phyloP scores from a whole-genome alignment of 2,329 filamentous ascomycete genomes.

The Raffaelea arxii region DNA sequence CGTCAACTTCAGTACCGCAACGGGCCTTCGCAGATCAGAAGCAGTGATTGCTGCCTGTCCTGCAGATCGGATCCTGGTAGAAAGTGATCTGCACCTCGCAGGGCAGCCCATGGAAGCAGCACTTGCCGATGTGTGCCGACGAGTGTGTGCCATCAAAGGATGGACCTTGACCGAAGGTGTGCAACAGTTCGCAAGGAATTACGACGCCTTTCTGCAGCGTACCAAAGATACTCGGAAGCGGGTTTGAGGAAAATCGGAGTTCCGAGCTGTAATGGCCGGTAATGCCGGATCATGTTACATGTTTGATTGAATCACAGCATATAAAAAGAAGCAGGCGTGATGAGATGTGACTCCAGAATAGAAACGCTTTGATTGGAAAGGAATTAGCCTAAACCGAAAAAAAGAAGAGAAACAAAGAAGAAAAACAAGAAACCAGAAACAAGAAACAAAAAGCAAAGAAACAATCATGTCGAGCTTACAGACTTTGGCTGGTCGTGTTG shows the following conservation, averaged over 20 bases:
- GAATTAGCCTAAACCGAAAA: too few relatives aligned
- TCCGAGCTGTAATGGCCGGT: too few relatives aligned
- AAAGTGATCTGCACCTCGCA: constrained; percentile 82
- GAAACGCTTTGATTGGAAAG: too few relatives aligned
- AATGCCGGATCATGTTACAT: too few relatives aligned
- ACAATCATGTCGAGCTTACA: too few relatives aligned
- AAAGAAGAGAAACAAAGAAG: too few relatives aligned
- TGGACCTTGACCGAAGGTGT: constrained; percentile 71
- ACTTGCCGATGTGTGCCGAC: constrained; percentile 66
- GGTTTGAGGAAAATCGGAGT: too few relatives aligned
- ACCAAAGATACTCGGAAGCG: not conserved
- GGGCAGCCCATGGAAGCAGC: constrained; percentile 70
- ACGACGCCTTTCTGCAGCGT: constrained; percentile 59
- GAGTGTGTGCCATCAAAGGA: constrained; percentile 65
- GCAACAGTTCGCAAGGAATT: constrained; percentile 60
- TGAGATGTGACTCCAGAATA: too few relatives aligned
- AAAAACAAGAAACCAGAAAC: too few relatives aligned
- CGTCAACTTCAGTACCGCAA: constrained; percentile 62
- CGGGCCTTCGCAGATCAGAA: constrained; percentile 39
- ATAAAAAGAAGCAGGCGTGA: too few relatives aligned
- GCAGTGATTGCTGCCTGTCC: constrained; percentile 64
- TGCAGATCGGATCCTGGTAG: constrained; percentile 68
- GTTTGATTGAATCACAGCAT: too few relatives aligned
- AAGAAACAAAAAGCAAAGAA: too few relatives aligned
- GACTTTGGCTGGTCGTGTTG: constrained; percentile 4